Evolutionary conservation across 176 grass and related monocot species (phyloP).

Genomic region (Oryza officinalis): DNA sequence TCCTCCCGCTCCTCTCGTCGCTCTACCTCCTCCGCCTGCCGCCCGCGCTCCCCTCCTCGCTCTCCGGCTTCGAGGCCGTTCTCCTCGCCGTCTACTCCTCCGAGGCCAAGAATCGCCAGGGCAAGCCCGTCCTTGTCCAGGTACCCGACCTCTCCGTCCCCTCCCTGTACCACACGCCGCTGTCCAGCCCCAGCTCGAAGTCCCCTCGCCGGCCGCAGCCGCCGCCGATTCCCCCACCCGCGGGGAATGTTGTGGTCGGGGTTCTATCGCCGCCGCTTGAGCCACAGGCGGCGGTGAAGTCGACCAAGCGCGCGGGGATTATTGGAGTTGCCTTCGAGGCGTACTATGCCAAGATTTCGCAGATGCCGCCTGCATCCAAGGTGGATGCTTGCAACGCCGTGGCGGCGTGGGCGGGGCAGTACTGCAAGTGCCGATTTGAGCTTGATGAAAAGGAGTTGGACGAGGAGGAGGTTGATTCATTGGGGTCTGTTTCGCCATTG

Average conservation of each 20-base stretch:
- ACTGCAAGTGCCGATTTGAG: conserved; percentile 83
- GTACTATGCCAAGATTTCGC: conserved; percentile 80
- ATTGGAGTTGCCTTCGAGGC: conserved; percentile 73
- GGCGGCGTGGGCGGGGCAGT: conserved; percentile 75
- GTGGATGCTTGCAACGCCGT: conserved; percentile 79
- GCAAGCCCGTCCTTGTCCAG: conserved; percentile 81
- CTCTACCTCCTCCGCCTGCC: conserved; percentile 83
- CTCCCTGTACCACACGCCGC: conserved; percentile 83
- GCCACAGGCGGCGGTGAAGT: conserved; percentile 88
- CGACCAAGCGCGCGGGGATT: conserved; percentile 83
- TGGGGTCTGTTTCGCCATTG: conserved; percentile 42
- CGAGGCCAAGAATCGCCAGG: conserved; percentile 73
- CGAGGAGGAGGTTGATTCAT: conserved; percentile 24
- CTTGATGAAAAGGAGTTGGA: conserved; percentile 57
- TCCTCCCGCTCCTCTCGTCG: conserved; percentile 85
- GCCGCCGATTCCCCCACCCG: conserved; percentile 45
- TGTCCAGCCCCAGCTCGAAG: conserved; percentile 42
- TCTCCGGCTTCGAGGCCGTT: conserved; percentile 93
- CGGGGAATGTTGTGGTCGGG: conserved; percentile 48
- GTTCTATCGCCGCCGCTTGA: conserved; percentile 86
- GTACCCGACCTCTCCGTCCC: conserved; percentile 85
- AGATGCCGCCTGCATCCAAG: conserved; percentile 85
- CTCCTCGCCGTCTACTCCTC: conserved; percentile 89
- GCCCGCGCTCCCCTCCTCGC: conserved; percentile 54
- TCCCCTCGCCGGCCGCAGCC: conserved; percentile 57